phyloP scores from a whole-genome alignment of 495 filamentous ascomycete species.

The Aspergillus sclerotiicarbonarius region DNA sequence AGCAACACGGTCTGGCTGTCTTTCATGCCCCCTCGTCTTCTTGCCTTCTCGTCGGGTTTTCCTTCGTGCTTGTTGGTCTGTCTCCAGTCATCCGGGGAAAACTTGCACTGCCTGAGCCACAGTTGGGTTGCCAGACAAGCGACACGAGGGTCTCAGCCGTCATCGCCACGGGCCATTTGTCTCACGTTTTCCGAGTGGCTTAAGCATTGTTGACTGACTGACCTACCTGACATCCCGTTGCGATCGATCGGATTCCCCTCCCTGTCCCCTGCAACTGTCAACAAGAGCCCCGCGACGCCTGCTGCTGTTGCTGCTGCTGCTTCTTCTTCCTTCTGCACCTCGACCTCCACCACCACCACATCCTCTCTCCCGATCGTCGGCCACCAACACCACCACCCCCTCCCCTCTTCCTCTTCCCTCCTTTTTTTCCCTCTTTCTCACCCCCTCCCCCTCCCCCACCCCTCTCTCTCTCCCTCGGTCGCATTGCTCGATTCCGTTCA shows the following conservation, averaged over 20 bases:
- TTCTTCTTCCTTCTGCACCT: conserved; percentile 8
- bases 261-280: conserved; percentile 34
- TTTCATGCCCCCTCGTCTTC: not conserved
- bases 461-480: conserved; percentile 11
- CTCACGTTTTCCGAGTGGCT: conserved; percentile 35
- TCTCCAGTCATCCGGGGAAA: not conserved
- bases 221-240: conserved; percentile 4
- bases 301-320: not conserved
- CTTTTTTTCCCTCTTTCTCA: conserved; percentile 5
- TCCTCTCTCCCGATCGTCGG: conserved; percentile 25
- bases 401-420: not conserved
- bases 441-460: conserved; percentile 1
- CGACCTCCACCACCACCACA: conserved; percentile 10
- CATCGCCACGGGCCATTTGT: conserved; percentile 6
- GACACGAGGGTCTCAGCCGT: not conserved
- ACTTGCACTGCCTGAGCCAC: not conserved
- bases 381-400: conserved; percentile 11
- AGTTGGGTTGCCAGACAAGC: not conserved
- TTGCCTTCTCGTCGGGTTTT: not conserved
- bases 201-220: not conserved
- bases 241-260: conserved; percentile 33
- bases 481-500: conserved; percentile 7
- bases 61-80: not conserved
- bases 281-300: conserved; percentile 41
- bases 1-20: not conserved